A percentile compares a stretch with the other conserved stretches of the same genome.
Evolutionary conservation across 225 moss, liverwort and hornwort genomes (phyloP).

Genomic region (Lunularia cruciata): DNA sequence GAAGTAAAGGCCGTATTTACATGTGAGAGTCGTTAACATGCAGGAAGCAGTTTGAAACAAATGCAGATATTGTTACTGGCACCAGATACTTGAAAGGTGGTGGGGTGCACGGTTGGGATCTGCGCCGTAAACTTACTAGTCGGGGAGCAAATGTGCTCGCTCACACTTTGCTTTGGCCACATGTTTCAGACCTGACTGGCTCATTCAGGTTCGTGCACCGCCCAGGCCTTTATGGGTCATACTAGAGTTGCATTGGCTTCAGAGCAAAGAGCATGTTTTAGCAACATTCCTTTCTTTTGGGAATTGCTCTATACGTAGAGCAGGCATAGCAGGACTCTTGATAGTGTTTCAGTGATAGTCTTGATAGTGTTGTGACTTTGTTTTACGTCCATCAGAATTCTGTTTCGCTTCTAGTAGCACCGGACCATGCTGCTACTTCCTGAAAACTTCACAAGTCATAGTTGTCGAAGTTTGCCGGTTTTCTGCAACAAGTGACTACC

Average conservation of each 20-base stretch:
- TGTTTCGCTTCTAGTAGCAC: neutral
- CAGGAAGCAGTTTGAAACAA: conserved; percentile 82
- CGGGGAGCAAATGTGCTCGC: conserved; percentile 89
- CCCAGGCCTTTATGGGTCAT: neutral
- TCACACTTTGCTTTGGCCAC: conserved; percentile 81
- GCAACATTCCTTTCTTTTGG: neutral
- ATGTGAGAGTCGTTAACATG: neutral
- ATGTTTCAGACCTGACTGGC: conserved; percentile 82
- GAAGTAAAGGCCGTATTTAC: neutral
- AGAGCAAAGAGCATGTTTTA: neutral
- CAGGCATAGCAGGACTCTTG: neutral
- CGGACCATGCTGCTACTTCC: no score
- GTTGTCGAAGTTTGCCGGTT: no score
- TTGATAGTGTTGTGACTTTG: neutral
- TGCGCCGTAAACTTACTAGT: conserved; percentile 78
- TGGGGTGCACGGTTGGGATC: conserved; percentile 81
- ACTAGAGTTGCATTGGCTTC: neutral
- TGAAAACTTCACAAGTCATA: no score
- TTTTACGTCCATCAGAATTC: neutral
- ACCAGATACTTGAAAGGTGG: conserved; percentile 80
- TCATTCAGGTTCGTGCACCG: conserved; percentile 61
- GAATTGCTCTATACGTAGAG: neutral
- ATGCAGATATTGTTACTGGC: conserved; percentile 90
- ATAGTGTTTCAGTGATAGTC: neutral
- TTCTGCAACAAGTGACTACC: neutral